Conservation (phyloP, 2,329 filamentous ascomycete species). For the Plectosphaerella cucumerina region DNA sequence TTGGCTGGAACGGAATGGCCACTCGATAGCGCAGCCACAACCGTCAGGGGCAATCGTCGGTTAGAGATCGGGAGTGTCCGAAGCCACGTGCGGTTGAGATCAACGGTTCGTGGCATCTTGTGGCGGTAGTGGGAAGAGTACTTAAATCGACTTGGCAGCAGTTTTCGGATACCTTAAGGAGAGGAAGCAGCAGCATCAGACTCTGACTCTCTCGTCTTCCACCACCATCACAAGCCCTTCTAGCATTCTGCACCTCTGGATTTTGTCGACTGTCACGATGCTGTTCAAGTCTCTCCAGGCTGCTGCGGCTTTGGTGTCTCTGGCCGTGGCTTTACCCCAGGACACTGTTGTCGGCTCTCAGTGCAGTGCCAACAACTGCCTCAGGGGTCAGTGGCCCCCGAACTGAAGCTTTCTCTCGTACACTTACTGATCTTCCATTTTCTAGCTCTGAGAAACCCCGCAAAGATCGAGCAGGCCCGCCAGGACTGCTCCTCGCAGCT, state of each 20-base stretch:
- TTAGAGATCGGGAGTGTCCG: too few relatives aligned
- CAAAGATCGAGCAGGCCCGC: neutral
- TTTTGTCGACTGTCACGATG: too few relatives aligned
- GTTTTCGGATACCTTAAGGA: neutral
- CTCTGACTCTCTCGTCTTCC: too few relatives aligned
- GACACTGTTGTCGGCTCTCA: neutral
- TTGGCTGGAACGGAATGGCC: too few relatives aligned
- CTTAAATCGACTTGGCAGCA: neutral
- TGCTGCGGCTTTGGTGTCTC: neutral
- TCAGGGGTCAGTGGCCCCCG: neutral
- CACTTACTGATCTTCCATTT: neutral
- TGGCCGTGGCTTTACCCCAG: neutral
- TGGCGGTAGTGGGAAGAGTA: neutral
- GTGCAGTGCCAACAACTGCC: neutral
- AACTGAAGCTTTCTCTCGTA: neutral
- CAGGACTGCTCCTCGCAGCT: neutral
- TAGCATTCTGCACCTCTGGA: neutral
- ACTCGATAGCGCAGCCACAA: too few relatives aligned
- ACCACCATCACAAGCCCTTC: neutral
- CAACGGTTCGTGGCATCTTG: neutral
- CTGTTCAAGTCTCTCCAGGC: neutral
- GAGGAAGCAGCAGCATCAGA: too few relatives aligned
- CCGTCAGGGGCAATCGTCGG: too few relatives aligned
- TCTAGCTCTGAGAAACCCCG: neutral
- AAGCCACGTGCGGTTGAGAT: too few relatives aligned